Base-by-base conservation (phyloP, 2,329 filamentous ascomycete species). In the Aspergillus sclerotialis region DNA sequence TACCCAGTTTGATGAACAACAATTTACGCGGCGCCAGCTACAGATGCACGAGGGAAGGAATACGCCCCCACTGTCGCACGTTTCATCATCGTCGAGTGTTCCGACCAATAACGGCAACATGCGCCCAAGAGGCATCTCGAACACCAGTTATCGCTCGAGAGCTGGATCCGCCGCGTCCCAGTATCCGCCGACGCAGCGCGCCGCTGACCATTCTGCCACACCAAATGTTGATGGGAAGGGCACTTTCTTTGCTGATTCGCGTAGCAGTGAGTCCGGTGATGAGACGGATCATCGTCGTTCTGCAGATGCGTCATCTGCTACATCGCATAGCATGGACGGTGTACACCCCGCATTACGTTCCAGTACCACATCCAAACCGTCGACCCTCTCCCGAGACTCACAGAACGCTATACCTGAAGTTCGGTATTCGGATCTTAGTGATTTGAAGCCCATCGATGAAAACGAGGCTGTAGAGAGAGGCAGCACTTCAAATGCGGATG, bases 1-100 rank as follows among this genome's bases (percentile, higher is more conserved):
- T 2, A 76, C 82, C 32, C 75, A 79, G 6, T 94, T 92, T 47
- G 86, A 94, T 50, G 89, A 95, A 52, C 78, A 82, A 13, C 84
- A 86, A 51, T 95, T 86, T 50, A 76, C 84, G 4, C 82, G 93
- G 53, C 78, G 87, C 28, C 84, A 94, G 52, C 67, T 84, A 30
- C 84, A 88, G 55, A 76, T 94, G 56, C 84, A 90, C 43, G 76
- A 84, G 50, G 84, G 80, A 17, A 75, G 82, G 16, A 81, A 82
- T 36, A 77, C 76, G 0, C 76, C 81, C 21, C 59, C 65, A 33
- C 49, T 39, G 38, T 55, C 44, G n/a, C 52, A 50, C 17, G 49
- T 46, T 13, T 53, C 55, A 9, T 52, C 55, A 18, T 45, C 50
- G 1, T 45, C 47, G n/a, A 45, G 45, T 18, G 39, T 48, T 10